Evolutionary conservation across 345 rosid genomes (phyloP), one percentile per base, ranked within the genome.

Genomic region (Aquilaria malaccensis): DNA sequence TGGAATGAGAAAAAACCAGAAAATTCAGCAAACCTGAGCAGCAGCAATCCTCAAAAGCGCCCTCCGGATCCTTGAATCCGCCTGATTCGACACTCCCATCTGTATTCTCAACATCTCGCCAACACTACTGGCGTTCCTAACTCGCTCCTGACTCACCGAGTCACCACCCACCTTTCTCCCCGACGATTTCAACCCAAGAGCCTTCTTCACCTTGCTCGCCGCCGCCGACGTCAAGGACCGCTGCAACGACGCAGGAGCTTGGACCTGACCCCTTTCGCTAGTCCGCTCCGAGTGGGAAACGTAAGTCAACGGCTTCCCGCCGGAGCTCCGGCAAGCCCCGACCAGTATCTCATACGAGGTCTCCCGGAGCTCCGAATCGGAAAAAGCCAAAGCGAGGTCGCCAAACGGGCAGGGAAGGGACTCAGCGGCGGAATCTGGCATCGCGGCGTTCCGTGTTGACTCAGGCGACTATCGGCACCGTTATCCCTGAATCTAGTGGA

Each of bases 291-390:
- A 79, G 63, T 82, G 82, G 0, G 98, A 72, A 59, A 71, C 77
- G 78, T 69, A 88, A 45, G 87, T 79, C 71, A 94, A 78, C 29
- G 95, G 89, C 59, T 84, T 86, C 33, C 81, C 86, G 1, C 85
- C 81, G 60, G 95, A 65, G 63, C 75, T 83, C 70, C 99, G 87
- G 68, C 88, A 84, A 6, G 86, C 84, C 33, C 79, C 83, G 13
- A 88, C 82, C 72, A 90, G 81, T 79, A 94, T 82, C 91, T 94
- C 99, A 72, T 88, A 94, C 64, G 97, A 93, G 10, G 93, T 80
- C 68, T 86, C 81, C 32, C 95, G 89, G 62, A 94, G 93, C 77
- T 94, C 99, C 37, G 80, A 62, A 51, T 85, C 86, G 11, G 97
- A 70, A 57, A 94, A 73, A 14, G 60, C 69, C 13, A 80, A 64